A percentile compares a stretch with the other conserved stretches of the same genome.
These are phyloP conservation scores for Solanum chmielewskii DNA, from an alignment of 257 asterid species.

Conservation along the genomic window DNA sequence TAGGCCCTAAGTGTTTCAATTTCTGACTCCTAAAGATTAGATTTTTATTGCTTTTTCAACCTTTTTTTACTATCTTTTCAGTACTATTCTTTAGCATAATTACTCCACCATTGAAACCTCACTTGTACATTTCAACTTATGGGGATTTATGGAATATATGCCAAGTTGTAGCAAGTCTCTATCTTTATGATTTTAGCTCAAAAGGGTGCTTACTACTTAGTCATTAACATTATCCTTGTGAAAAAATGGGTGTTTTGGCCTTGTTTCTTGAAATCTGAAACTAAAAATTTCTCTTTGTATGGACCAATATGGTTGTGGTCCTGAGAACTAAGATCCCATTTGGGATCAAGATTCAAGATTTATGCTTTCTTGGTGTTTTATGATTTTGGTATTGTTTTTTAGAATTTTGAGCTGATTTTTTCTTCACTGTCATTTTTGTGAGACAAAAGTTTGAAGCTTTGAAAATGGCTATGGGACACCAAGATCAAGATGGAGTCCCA, in stretches of 20 bases:
- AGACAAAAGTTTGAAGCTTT: background rate
- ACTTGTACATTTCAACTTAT: background rate
- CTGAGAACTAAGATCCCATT: background rate
- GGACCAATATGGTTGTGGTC: background rate
- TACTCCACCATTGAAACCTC: background rate
- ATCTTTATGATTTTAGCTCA: background rate
- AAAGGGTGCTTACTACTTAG: background rate
- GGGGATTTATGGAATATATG: background rate
- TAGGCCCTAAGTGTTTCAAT: background rate
- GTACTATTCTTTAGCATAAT: background rate
- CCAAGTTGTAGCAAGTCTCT: background rate
- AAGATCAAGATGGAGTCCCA: conserved; percentile 20
- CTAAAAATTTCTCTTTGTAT: background rate
- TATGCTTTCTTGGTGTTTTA: background rate
- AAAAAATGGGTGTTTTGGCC: background rate
- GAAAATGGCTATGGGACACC: conserved; percentile 36
- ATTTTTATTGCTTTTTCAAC: background rate
- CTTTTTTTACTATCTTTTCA: background rate
- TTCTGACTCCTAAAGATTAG: background rate
- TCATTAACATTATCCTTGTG: background rate
- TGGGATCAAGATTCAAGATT: background rate
- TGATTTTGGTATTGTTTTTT: background rate
- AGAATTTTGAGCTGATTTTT: background rate
- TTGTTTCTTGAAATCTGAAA: background rate
- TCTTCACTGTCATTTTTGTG: background rate